phyloP scores from a whole-genome alignment of 305 asterid genomes.

The Fraxinus angustifolia region DNA sequence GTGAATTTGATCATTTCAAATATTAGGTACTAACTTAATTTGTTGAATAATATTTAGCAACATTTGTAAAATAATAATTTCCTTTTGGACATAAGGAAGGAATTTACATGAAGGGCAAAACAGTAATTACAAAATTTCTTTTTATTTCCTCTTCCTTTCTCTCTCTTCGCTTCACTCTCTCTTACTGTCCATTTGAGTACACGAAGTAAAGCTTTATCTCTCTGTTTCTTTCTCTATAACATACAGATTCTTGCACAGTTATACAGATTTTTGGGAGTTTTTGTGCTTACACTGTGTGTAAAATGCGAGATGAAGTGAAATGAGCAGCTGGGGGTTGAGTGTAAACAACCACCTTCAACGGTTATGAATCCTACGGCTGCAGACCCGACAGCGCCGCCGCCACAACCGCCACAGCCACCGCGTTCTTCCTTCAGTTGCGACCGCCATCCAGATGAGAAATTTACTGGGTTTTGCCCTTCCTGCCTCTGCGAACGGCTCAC shows the following conservation, averaged over 20 bases:
- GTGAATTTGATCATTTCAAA: background rate
- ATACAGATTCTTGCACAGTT: background rate
- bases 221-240: constrained; percentile 9
- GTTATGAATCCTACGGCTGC: constrained; percentile 78
- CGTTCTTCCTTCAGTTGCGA: constrained; percentile 90
- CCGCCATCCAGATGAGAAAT: constrained; percentile 82
- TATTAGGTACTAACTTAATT: background rate
- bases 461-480: constrained; percentile 84
- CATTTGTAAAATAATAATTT: background rate
- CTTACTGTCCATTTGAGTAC: background rate
- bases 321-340: constrained; percentile 44
- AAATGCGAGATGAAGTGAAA: constrained; percentile 2
- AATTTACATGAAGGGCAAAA: constrained; percentile 20
- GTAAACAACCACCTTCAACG: constrained; percentile 32
- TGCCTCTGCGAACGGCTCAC: constrained; percentile 95
- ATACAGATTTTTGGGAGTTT: constrained; percentile 7
- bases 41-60: background rate
- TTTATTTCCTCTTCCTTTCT: constrained; percentile 23
- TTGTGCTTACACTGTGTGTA: constrained; percentile 1
- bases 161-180: constrained; percentile 14
- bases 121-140: constrained; percentile 17
- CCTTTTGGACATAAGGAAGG: background rate
- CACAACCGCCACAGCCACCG: constrained; percentile 80
- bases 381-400: constrained; percentile 84
- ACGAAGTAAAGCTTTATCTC: background rate